Evolutionary conservation across 2,329 filamentous ascomycete species (phyloP).

Genomic region (Neurospora crassa): DNA sequence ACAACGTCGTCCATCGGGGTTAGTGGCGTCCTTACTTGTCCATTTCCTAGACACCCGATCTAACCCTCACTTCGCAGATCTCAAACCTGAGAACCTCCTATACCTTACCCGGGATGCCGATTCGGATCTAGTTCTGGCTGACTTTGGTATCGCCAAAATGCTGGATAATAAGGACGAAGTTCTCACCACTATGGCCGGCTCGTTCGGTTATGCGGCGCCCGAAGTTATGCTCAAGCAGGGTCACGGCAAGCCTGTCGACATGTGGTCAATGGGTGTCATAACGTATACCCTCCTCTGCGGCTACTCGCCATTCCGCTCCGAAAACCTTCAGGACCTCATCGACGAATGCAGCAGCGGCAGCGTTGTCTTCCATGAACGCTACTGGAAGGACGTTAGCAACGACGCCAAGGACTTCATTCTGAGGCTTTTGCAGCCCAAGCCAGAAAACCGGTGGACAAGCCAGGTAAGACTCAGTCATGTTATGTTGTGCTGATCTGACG

Average conservation of each 20-base stretch:
- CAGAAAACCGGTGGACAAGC: constrained; percentile 67
- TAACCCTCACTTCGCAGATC: constrained; percentile 45
- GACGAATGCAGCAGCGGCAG: constrained; percentile 80
- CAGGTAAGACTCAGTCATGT: constrained; percentile 41
- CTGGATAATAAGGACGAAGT: constrained; percentile 84
- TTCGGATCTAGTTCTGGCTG: constrained; percentile 85
- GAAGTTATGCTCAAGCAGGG: constrained; percentile 98
- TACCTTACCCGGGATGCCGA: constrained; percentile 71
- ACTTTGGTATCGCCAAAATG: constrained; percentile 99
- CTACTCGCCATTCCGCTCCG: constrained; percentile 94
- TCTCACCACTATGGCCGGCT: constrained; percentile 95
- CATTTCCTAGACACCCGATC: background rate
- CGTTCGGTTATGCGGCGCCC: constrained; percentile 93
- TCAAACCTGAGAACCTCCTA: constrained; percentile 95
- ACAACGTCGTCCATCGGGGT: constrained; percentile 95
- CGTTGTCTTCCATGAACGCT: constrained; percentile 92
- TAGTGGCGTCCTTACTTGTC: constrained; percentile 14
- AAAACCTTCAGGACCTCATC: constrained; percentile 86
- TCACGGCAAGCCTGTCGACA: constrained; percentile 95
- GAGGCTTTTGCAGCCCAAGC: constrained; percentile 67
- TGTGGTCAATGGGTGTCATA: constrained; percentile 99
- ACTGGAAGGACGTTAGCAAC: constrained; percentile 94
- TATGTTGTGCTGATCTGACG: constrained; percentile 3
- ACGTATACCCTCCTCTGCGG: constrained; percentile 97
- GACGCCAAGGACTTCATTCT: constrained; percentile 95